Evolutionary conservation across 225 moss, liverwort and hornwort species (phyloP), one percentile per base, ranked within the genome.

Genomic region (Climacium dendroides): DNA sequence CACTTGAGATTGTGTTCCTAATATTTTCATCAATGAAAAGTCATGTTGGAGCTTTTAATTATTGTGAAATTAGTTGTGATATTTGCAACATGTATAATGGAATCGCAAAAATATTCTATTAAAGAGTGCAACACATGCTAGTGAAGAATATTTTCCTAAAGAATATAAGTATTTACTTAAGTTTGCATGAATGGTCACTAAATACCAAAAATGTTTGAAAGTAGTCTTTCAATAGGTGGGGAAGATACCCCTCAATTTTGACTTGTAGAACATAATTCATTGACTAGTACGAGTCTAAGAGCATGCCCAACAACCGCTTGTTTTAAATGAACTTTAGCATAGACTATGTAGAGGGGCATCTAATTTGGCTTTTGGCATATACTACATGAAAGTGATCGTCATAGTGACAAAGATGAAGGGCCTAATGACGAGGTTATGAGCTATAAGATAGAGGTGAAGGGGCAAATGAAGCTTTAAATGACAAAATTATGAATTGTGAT

Each of bases 361-460:
- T 18, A 30, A 74, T 30, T 19, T 48, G 48, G 1, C 19, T 74
- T 32, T 19, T 2, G 8, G 4, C 0, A 70, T 25, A 41, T n/a
- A n/a, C 15, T 8, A 25, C 15, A 48, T 12, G 19, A 12, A 0
- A 74, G 1, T 13, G 20, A 4, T 2, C 3, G n/a, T 19, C 20
- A 7, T 0, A 0, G 2, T 32, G 50, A 13, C 6, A 30, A 74
- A 74, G 20, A 50, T 0, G 3, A 48, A 15, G 19, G 19, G 7
- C 0, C n/a, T 0, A 1, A 17, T 0, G 6, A 25, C 0, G 11
- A 73, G 18, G 1, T 19, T 30, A 11, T 11, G 13, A 69, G 24
- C 0, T 2, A 0, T 3, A 7, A 39, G 7, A 4, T 5, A 14
- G 24, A 39, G 8, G 4, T 0, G 0, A 69, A 24, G 4, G 24